Evolutionary conservation across 352 stramenopile genomes (phyloP).

Genomic region (Pythium rhizo-oryzae): DNA sequence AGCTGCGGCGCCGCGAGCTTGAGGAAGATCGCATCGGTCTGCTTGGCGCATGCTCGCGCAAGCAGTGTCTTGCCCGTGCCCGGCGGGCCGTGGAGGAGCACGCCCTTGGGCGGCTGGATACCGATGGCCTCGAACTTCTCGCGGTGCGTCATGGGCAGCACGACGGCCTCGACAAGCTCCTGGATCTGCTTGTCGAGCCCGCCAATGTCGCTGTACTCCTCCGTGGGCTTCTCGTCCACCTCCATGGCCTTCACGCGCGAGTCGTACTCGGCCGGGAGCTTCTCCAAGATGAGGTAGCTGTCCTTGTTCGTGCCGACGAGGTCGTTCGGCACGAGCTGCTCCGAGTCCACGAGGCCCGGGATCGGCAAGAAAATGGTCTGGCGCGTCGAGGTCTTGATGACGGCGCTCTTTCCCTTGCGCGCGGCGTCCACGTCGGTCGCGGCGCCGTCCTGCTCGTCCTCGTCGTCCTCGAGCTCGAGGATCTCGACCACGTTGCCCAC

Average conservation of each 20-base stretch:
- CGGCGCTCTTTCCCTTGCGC: slow-evolving; percentile 92
- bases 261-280: slow-evolving; percentile 98
- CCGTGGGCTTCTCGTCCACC: slow-evolving; percentile 98
- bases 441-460: slow-evolving; percentile 94
- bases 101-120: slow-evolving; percentile 98
- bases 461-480: slow-evolving; percentile 87
- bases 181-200: slow-evolving; percentile 98
- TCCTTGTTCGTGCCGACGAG: slow-evolving; percentile 99
- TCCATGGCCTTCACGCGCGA: slow-evolving; percentile 99
- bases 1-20: slow-evolving; percentile 98
- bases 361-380: slow-evolving; percentile 99
- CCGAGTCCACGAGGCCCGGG: slow-evolving; percentile 95
- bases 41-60: slow-evolving; percentile 99
- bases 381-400: slow-evolving; percentile 98
- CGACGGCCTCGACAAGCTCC: slow-evolving; percentile 95
- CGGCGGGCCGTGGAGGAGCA: slow-evolving; percentile 99
- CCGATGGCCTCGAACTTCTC: slow-evolving; percentile 99
- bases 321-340: slow-evolving; percentile 96
- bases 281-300: slow-evolving; percentile 98
- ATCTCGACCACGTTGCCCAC: slow-evolving; percentile 99
- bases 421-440: slow-evolving; percentile 92
- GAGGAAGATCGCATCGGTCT: slow-evolving; percentile 99
- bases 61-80: slow-evolving; percentile 99
- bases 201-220: slow-evolving; percentile 99
- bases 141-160: slow-evolving; percentile 98